Evolutionary conservation across 352 stramenopile species (phyloP), one percentile per base, ranked within the genome.

Genomic region (Phytophthora multivora): DNA sequence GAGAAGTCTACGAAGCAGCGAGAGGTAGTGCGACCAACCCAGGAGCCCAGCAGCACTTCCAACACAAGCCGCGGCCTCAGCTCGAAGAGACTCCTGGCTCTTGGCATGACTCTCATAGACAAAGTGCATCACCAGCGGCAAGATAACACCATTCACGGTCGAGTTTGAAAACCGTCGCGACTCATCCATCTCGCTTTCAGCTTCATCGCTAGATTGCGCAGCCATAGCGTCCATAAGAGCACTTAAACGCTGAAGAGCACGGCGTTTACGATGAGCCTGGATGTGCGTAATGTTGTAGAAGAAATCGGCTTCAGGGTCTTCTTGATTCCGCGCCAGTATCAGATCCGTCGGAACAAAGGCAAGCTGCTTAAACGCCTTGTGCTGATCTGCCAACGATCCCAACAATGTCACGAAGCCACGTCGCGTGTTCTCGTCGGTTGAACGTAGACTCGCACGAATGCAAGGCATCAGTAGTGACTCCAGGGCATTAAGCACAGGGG

Each of bases 231-330:
- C 71, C 73, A 99, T 90, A n/a, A 93, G 55, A 51, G 80, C 89
- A 36, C 90, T 86, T 1, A 99, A 79, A 48, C 91, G 81, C 55
- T 93, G 81, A 23, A 99, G 80, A 15, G 96, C 97, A 49, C 93
- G 87, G 10, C 89, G 82, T 70, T 96, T 93, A 47, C 97, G 88
- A 69, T 99, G 97, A 42, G 97, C 79, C 73, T 99, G 97, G 39
- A 99, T 98, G 79, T 99, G 97, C 31, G 92, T 98, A 38, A 99
- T 86, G 72, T 99, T 99, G 63, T 98, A 91, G 79, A 99, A 99
- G 63, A 99, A 99, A 73, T 99, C 97, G 7, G 97, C 86, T 62
- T 99, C 91, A 9, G 88, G 78, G 59, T 98, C 91, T 7, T 97
- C 80, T 9, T 83, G 73, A 46, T 89, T 91, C 46, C 86, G 83